Evolutionary conservation across 441 rosid genomes (phyloP).

Genomic region (Populus hybrid): DNA sequence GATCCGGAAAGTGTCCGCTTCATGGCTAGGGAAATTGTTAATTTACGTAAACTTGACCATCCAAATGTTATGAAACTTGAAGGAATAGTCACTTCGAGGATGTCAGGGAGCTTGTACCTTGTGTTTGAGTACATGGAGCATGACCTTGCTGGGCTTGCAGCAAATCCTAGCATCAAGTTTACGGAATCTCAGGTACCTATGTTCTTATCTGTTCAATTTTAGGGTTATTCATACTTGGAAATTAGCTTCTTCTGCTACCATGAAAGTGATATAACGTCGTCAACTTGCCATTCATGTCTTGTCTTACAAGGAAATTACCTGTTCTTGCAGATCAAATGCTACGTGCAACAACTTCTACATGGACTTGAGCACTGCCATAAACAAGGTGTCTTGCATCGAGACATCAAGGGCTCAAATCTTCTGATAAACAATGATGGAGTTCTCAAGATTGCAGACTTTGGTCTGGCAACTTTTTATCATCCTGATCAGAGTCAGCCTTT

Average conservation of each 20-base stretch:
- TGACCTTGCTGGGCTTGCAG: conserved; percentile 83
- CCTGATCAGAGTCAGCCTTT: conserved; percentile 60
- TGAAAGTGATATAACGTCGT: not conserved
- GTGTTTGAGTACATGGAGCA: conserved; percentile 98
- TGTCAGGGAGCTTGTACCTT: conserved; percentile 83
- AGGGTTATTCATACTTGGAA: not conserved
- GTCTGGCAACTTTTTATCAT: conserved; percentile 63
- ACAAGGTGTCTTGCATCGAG: conserved; percentile 79
- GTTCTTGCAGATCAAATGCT: conserved; percentile 74
- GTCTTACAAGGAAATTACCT: not conserved
- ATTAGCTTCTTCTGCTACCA: not conserved
- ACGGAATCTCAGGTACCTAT: conserved; percentile 72
- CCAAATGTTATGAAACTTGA: conserved; percentile 91
- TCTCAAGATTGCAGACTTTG: conserved; percentile 90
- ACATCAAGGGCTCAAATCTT: conserved; percentile 91
- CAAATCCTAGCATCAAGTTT: conserved; percentile 69
- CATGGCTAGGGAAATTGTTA: conserved; percentile 92
- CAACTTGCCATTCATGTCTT: not conserved
- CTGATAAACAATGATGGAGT: conserved; percentile 68
- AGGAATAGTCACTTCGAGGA: conserved; percentile 74
- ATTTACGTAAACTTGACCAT: conserved; percentile 84
- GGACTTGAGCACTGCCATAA: conserved; percentile 94
- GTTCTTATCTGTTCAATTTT: not conserved
- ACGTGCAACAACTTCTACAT: conserved; percentile 67
- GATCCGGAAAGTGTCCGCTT: conserved; percentile 96